phyloP scores from a whole-genome alignment of 1,284 basidiomycete species.

The Cryptococcus sp. region DNA sequence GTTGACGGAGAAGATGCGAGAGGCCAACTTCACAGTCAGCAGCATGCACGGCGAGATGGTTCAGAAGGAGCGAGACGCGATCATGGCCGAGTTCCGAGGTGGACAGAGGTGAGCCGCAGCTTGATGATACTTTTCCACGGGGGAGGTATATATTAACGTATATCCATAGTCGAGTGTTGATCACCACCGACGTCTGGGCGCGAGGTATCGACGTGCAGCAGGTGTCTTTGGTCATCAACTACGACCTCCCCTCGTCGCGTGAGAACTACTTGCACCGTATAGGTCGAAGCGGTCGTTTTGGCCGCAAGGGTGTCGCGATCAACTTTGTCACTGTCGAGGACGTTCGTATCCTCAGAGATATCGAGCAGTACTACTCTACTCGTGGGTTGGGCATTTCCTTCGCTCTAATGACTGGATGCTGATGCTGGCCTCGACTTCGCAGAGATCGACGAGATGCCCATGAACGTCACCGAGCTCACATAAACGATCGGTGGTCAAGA shows the following conservation, averaged over 20 bases:
- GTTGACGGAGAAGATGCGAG: conserved; percentile 97
- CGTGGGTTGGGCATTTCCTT: conserved; percentile 61
- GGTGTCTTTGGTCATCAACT: conserved; percentile 97
- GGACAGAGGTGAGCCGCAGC: conserved; percentile 74
- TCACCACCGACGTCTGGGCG: conserved; percentile 98
- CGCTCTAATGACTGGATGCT: conserved; percentile 28
- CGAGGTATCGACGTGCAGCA: conserved; percentile 98
- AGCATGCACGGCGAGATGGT: conserved; percentile 97
- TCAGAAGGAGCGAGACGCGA: conserved; percentile 96
- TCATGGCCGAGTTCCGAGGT: conserved; percentile 97
- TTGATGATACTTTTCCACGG: neutral
- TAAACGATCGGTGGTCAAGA: neutral
- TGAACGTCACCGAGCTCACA: conserved; percentile 60
- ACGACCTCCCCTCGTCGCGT: conserved; percentile 68
- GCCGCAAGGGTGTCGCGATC: conserved; percentile 51
- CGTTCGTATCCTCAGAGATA: conserved; percentile 37
- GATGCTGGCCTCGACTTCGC: conserved; percentile 48
- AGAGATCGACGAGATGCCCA: conserved; percentile 92
- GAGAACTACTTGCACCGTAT: conserved; percentile 58
- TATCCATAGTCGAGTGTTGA: conserved; percentile 71
- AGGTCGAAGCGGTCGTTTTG: conserved; percentile 59
- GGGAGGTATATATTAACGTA: no score
- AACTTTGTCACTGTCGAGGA: conserved; percentile 46
- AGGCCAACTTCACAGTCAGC: conserved; percentile 92
- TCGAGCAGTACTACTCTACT: conserved; percentile 35